Conservation (phyloP, 2,329 filamentous ascomycete species). For the Colletotrichum incanum region DNA sequence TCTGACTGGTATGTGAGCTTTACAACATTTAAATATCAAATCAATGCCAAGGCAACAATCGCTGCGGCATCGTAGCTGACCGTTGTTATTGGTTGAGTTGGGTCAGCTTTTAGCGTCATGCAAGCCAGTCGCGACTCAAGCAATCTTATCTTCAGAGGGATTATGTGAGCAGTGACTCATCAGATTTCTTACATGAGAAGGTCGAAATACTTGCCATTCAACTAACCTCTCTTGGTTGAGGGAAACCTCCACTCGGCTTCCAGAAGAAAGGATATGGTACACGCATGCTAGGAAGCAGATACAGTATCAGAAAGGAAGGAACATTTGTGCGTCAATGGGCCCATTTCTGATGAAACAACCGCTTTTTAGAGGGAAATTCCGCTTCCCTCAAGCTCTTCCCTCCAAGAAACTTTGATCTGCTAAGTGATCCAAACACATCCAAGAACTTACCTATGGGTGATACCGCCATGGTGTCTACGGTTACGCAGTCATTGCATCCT, state of each 20-base stretch:
- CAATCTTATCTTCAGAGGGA: not conserved
- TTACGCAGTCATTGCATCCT: no score
- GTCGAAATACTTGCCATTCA: no score
- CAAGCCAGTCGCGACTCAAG: not conserved
- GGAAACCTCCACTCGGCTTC: not conserved
- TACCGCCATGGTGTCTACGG: no score
- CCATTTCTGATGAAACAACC: no score
- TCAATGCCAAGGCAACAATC: not conserved
- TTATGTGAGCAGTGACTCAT: not conserved
- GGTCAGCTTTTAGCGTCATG: slow-evolving; percentile 32
- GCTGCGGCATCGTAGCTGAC: not conserved
- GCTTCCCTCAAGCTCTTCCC: no score
- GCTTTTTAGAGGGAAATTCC: no score
- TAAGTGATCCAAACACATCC: no score
- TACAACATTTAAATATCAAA: no score
- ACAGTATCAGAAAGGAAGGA: not conserved
- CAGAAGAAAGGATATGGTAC: not conserved
- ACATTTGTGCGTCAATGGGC: no score
- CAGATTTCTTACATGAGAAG: not conserved
- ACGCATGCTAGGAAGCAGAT: not conserved
- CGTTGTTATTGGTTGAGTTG: not conserved
- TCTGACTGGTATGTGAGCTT: rapidly evolving
- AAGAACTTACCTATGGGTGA: no score
- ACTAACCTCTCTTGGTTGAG: not conserved
- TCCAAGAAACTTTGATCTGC: no score